Evolutionary conservation across 805 yeast genomes (phyloP).

Genomic region (Ogataea paradorogensis): DNA sequence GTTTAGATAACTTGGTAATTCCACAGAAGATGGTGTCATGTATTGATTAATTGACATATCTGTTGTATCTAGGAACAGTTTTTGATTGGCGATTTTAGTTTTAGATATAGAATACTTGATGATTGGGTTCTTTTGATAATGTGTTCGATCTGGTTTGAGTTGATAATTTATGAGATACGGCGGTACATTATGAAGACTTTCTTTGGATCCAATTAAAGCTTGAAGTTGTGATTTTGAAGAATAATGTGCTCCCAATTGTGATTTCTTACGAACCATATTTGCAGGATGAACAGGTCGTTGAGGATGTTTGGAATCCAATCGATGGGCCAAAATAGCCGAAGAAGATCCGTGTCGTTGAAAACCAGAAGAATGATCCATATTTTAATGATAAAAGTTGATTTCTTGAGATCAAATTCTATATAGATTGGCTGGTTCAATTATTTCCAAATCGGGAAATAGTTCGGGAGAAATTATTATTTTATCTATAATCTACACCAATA

Average conservation of each 20-base stretch:
- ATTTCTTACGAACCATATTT: slow-evolving; percentile 4
- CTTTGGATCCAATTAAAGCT: slow-evolving; percentile 15
- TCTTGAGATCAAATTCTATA: neutral
- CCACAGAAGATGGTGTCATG: slow-evolving; percentile 6
- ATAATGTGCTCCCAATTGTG: slow-evolving; percentile 3
- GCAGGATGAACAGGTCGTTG: slow-evolving; percentile 1
- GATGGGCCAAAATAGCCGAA: slow-evolving; percentile 2
- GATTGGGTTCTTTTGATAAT: slow-evolving; percentile 22
- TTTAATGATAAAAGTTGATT: neutral
- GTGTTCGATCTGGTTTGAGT: slow-evolving; percentile 12
- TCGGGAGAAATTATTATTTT: neutral
- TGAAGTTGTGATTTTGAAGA: slow-evolving; percentile 7
- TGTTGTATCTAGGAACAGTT: slow-evolving; percentile 17
- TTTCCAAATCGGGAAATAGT: slow-evolving; percentile 14
- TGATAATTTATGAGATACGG: slow-evolving; percentile 20
- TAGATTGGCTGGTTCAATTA: slow-evolving; percentile 14
- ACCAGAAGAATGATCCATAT: slow-evolving; percentile 6
- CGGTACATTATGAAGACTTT: slow-evolving; percentile 16
- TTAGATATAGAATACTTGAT: slow-evolving; percentile 21
- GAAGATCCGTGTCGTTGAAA: slow-evolving; percentile 1
- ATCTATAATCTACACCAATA: slow-evolving; percentile 33
- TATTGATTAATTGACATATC: slow-evolving; percentile 14
- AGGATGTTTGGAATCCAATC: neutral
- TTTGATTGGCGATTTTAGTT: slow-evolving; percentile 8
- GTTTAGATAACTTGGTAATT: slow-evolving; percentile 8